phyloP scores from a whole-genome alignment of 1,284 basidiomycete genomes.

The Kwoniella shivajii region DNA sequence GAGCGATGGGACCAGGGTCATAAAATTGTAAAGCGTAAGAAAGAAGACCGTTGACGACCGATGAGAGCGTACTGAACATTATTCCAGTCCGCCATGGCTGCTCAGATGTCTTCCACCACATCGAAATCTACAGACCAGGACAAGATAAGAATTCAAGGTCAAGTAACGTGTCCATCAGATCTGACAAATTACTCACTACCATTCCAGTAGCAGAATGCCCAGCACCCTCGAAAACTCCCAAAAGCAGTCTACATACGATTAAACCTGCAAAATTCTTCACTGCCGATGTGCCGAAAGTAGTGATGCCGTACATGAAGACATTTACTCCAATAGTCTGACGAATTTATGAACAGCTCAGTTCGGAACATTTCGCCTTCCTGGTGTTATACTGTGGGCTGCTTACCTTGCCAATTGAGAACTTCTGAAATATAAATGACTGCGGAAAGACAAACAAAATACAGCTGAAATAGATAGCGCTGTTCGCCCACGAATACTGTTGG shows the following conservation, averaged over 20 bases:
- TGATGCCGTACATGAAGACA: constrained; percentile 29
- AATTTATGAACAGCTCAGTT: no score
- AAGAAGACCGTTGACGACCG: constrained; percentile 6
- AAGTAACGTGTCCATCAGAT: constrained; percentile 23
- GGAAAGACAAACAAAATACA: constrained; percentile 1
- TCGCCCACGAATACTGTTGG: constrained; percentile 27
- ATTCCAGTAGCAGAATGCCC: constrained; percentile 22
- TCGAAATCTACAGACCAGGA: constrained; percentile 23
- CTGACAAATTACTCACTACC: background rate
- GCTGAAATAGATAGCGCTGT: constrained; percentile 19
- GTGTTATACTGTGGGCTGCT: constrained; percentile 23
- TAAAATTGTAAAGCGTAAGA: constrained; percentile 20
- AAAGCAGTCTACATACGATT: constrained; percentile 38
- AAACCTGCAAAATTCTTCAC: constrained; percentile 34
- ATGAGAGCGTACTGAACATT: constrained; percentile 5
- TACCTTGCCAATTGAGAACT: constrained; percentile 24
- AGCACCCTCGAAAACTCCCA: constrained; percentile 34
- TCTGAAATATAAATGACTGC: constrained; percentile 26
- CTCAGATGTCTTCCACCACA: constrained; percentile 29
- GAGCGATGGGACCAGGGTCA: background rate
- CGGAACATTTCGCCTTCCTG: background rate
- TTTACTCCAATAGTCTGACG: constrained; percentile 26
- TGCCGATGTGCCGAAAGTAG: constrained; percentile 37
- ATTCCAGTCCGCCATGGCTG: constrained; percentile 54
- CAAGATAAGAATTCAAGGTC: background rate